Base-by-base conservation (phyloP, 192 early-diverging fungal genomes). In the Lobosporangium transversale region DNA sequence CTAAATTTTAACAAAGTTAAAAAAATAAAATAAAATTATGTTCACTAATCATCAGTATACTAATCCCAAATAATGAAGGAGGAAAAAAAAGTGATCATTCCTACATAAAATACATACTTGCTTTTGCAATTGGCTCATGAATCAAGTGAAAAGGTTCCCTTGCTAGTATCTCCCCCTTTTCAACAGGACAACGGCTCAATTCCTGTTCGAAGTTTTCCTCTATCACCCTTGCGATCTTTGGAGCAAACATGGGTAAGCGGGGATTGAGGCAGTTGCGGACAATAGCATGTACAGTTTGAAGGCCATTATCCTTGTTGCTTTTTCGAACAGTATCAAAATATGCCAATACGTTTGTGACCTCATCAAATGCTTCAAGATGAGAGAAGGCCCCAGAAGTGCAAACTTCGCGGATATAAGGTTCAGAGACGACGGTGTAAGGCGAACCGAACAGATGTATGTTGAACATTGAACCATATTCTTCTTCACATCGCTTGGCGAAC, bases 101-200 rank as follows among this genome's bases (percentile, higher is more conserved):
- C n/a, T n/a, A 37, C n/a, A n/a, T 0, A 20, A 26, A 30, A 49
- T 31, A 60, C 62, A 26, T 71, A 73, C 80, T 78, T 36, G 74
- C 68, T 17, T 55, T 68, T 43, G 80, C 62, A 33, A 81, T 60
- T 65, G 78, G 78, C 15, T 65, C 52, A 44, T 66, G 53, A 0
- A 81, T 12, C 4, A 81, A 27, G 5, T 24, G 26, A 32, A 57
- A 30, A 1, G 69, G 54, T 20, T 80, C 62, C 6, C 26, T 54
- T 11, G 69, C 44, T 15, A 63, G 10, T 27, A 51, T 80, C 8
- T 59, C 59, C 4, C 61, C 66, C 35, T 43, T 48, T 11, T 48
- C 44, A 9, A 20, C 33, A 17, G 49, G 31, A n/a, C 31, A 52
- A 10, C 4, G 3, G 0, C 51, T 61, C 45, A 71, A 30, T 23